Evolutionary conservation across 2,329 filamentous ascomycete genomes (phyloP).

Genomic region (Didymella segeticola): DNA sequence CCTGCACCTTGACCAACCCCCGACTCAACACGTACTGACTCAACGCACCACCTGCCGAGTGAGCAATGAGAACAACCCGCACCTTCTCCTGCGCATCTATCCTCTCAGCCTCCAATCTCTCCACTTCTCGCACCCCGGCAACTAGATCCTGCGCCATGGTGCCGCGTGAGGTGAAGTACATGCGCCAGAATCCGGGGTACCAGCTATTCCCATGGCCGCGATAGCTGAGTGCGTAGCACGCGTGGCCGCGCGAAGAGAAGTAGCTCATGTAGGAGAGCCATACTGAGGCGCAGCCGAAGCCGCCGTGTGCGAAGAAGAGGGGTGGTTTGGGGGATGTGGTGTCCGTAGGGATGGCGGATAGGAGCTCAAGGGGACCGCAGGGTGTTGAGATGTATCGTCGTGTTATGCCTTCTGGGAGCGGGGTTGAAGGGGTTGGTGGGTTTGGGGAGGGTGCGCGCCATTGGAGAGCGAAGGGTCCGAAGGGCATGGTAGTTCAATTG

Average conservation of each 20-base stretch:
- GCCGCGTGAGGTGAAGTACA: conserved; percentile 55
- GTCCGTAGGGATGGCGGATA: conserved; percentile 50
- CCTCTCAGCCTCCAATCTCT: conserved; percentile 42
- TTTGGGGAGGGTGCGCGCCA: conserved; percentile 36
- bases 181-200: conserved; percentile 57
- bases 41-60: conserved; percentile 61
- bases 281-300: conserved; percentile 61
- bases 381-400: conserved; percentile 55
- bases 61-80: conserved; percentile 57
- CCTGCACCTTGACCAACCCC: conserved; percentile 51
- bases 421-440: conserved; percentile 34
- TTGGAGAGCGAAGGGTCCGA: conserved; percentile 40
- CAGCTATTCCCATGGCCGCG: conserved; percentile 62
- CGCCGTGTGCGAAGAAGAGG: conserved; percentile 62
- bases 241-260: conserved; percentile 53
- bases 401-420: conserved; percentile 53
- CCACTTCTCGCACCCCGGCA: conserved; percentile 47
- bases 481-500: conserved; percentile 23
- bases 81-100: conserved; percentile 22
- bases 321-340: conserved; percentile 38
- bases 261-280: conserved; percentile 62
- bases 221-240: conserved; percentile 61
- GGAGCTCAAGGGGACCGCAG: conserved; percentile 58
- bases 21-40: conserved; percentile 58
- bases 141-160: conserved; percentile 56